Evolutionary conservation across 2,329 filamentous ascomycete genomes (phyloP), one percentile per base, ranked within the genome.

Genomic region (Aurifilum marmelostoma): DNA sequence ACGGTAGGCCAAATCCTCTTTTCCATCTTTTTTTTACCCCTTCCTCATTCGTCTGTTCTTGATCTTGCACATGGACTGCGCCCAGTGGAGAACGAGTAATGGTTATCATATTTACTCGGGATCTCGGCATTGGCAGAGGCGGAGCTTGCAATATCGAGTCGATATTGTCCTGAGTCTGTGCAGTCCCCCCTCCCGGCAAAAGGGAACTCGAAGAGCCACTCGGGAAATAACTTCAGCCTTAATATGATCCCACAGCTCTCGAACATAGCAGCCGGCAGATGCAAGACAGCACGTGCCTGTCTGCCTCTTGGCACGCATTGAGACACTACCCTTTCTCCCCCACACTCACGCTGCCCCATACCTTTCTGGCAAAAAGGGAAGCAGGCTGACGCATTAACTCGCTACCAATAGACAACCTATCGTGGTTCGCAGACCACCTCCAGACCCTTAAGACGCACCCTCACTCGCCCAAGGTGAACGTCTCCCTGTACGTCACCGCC

Each of bases 401-500:
- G 27, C 3, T n/a, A 7, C 9, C 29, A 54, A 54, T 39, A 79
- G 78, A 79, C 32, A 78, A 77, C 50, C 68, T 81, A 4, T 72
- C 75, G 3, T 81, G 80, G 80, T 82, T 80, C 70, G 74, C 75
- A 11, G 75, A 81, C 27, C 80, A 83, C 58, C 75, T 83, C 8
- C 73, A 78, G n/a, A 74, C 76, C 47, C 75, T 83, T 16, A 76
- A 77, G 6, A 77, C 75, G 1, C 81, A 83, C 70, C 74, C 75
- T 7, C 79, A 80, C 69, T 79, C 81, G 0, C 76, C 78, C 0
- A 78, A 79, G 63, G 75, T 83, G 27, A 76, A 78, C 6, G 74
- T 82, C 5, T 78, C 77, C 34, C 73, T 83, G 21, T 81, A 81
- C 70, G 73, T 82, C 24, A 83, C 81, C 1, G 74, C 72, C 1